A percentile compares a stretch with the other conserved stretches of the same genome.
Evolutionary conservation across 768 basidiomycete genomes (phyloP).

Genomic region (Rickenella mellea): DNA sequence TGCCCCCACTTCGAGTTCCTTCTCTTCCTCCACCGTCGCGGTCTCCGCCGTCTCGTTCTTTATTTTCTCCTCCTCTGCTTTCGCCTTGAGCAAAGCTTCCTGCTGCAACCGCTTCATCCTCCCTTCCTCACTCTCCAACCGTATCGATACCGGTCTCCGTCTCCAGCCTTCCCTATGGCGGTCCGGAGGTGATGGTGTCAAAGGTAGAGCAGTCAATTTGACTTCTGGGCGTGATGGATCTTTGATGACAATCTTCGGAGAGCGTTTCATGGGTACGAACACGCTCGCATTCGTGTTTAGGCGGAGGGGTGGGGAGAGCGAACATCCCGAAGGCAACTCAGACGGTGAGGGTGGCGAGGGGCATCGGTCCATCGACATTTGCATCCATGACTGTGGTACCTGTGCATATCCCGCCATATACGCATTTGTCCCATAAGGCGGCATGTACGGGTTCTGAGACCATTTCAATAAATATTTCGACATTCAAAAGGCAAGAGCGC

Average conservation of each 20-base stretch:
- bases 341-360: conserved; percentile 37
- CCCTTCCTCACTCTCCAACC: conserved; percentile 57
- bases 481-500: conserved; percentile 1
- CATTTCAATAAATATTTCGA: conserved; percentile 11
- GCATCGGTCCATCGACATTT: conserved; percentile 22
- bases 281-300: conserved; percentile 56
- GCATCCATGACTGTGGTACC: conserved; percentile 15
- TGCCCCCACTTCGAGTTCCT: conserved; percentile 25
- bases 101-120: conserved; percentile 38
- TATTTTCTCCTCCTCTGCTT: conserved; percentile 9
- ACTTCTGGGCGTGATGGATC: conserved; percentile 57
- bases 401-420: conserved; percentile 28
- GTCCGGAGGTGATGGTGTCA: no score
- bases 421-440: conserved; percentile 18
- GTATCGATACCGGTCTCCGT: no score
- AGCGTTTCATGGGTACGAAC: conserved; percentile 50
- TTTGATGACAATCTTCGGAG: conserved; percentile 47
- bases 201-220: conserved; percentile 44
- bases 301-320: conserved; percentile 39
- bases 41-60: conserved; percentile 27
- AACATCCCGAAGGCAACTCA: conserved; percentile 46
- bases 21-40: conserved; percentile 19
- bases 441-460: conserved; percentile 33
- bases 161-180: conserved; percentile 18
- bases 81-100: conserved; percentile 15